These are phyloP conservation scores for Solanum chmielewskii DNA, from an alignment of 257 asterid genomes.

Conservation along the genomic window DNA sequence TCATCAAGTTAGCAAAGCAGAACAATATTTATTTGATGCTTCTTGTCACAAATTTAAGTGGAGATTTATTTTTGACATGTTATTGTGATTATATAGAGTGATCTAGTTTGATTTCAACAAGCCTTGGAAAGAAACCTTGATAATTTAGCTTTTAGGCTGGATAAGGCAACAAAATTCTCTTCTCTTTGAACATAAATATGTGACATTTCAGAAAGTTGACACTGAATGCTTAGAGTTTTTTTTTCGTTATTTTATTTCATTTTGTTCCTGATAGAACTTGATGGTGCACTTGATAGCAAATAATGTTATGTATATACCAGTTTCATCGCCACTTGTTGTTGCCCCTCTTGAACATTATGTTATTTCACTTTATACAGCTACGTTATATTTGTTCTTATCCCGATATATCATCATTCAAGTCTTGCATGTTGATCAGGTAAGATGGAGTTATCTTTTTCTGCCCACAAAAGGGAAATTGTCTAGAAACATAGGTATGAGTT, in stretches of 20 bases:
- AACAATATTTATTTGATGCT: background rate
- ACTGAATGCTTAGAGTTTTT: background rate
- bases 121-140: background rate
- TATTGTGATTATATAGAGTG: background rate
- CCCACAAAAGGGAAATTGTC: too few species aligned
- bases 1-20: conserved; percentile 40
- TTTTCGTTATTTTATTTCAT: background rate
- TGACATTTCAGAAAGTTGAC: background rate
- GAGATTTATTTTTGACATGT: background rate
- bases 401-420: too few species aligned
- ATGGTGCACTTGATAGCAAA: conserved; percentile 49
- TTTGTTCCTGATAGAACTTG: conserved; percentile 36
- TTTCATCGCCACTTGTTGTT: conserved; percentile 70
- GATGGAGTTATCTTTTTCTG: too few species aligned
- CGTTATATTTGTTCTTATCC: background rate
- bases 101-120: background rate
- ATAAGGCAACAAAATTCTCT: background rate
- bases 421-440: too few species aligned
- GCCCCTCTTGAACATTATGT: conserved; percentile 30
- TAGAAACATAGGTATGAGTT: too few species aligned
- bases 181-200: background rate
- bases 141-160: background rate
- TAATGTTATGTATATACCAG: conserved; percentile 42
- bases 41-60: background rate
- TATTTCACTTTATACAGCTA: conserved; percentile 19